Conservation (phyloP, 2,329 filamentous ascomycete species). For the Diaporthe aspalathi region DNA sequence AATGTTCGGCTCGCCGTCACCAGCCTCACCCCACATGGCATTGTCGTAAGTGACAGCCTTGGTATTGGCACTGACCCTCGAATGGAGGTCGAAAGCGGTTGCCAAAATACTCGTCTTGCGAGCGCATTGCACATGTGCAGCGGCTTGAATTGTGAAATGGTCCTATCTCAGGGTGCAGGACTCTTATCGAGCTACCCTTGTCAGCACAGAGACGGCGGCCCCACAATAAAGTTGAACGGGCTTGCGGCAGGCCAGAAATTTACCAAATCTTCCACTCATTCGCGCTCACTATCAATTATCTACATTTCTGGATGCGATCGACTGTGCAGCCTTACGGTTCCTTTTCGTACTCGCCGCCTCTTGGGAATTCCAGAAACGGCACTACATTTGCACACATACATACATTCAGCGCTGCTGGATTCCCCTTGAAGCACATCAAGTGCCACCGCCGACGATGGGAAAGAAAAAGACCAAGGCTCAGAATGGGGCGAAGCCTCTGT, state of each 20-base stretch:
- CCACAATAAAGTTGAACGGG: constrained; percentile 40
- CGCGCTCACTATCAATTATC: neutral
- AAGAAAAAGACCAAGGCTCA: constrained; percentile 53
- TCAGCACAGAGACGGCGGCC: neutral
- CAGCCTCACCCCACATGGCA: constrained; percentile 32
- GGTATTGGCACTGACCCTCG: neutral
- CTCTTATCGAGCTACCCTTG: constrained; percentile 30
- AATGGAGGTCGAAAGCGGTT: neutral
- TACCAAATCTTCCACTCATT: constrained; percentile 36
- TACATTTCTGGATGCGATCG: neutral
- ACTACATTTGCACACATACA: neutral
- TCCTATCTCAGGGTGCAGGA: constrained; percentile 25
- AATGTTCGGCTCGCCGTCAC: constrained; percentile 8
- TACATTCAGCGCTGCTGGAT: neutral
- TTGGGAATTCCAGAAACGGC: neutral
- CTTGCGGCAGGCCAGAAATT: constrained; percentile 35
- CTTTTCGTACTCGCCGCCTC: neutral
- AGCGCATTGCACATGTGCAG: neutral
- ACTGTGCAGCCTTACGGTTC: neutral
- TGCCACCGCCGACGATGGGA: constrained; percentile 40
- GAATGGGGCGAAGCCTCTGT: constrained; percentile 44
- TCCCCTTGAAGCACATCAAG: neutral
- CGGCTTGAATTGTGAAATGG: neutral
- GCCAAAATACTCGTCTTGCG: neutral
- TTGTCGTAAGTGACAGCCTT: constrained; percentile 13